A percentile compares a stretch with the other conserved stretches of the same genome.
These are phyloP conservation scores for Leccinum boreale DNA, from an alignment of 768 basidiomycete genomes.

Conservation along the genomic window DNA sequence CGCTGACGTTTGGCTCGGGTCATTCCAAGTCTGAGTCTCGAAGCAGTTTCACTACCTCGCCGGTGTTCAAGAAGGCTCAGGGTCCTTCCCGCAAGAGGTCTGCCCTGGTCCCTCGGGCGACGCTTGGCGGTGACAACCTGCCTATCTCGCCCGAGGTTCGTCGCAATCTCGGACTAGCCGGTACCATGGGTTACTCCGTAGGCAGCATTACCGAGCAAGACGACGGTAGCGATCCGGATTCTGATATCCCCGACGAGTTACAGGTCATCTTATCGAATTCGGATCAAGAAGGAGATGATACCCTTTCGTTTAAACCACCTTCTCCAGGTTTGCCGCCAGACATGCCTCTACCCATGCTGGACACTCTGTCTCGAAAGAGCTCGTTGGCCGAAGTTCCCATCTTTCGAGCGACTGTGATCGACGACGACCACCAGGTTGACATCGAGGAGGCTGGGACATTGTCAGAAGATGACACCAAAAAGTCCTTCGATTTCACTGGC, in stretches of 20 bases:
- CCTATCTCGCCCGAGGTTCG: slow-evolving; percentile 50
- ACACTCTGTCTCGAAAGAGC: neutral
- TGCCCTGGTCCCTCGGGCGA: slow-evolving; percentile 15
- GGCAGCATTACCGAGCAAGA: slow-evolving; percentile 44
- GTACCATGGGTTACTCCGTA: slow-evolving; percentile 65
- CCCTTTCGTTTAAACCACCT: slow-evolving; percentile 32
- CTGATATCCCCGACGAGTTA: slow-evolving; percentile 80
- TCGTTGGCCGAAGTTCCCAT: slow-evolving; percentile 32
- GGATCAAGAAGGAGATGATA: slow-evolving; percentile 41
- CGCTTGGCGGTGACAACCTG: slow-evolving; percentile 22
- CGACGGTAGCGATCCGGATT: slow-evolving; percentile 63
- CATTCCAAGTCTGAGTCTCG: slow-evolving; percentile 31
- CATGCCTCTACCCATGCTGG: slow-evolving; percentile 35
- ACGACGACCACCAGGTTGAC: slow-evolving; percentile 40
- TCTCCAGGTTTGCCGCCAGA: slow-evolving; percentile 45
- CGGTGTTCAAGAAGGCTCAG: slow-evolving; percentile 34
- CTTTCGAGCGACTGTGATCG: slow-evolving; percentile 44
- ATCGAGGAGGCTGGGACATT: slow-evolving; percentile 39
- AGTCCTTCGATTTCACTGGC: slow-evolving; percentile 81
- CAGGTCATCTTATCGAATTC: slow-evolving; percentile 54
- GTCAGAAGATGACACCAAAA: slow-evolving; percentile 69
- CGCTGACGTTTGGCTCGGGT: slow-evolving; percentile 36
- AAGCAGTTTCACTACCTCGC: slow-evolving; percentile 24
- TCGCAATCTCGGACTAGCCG: slow-evolving; percentile 58
- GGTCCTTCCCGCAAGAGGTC: slow-evolving; percentile 24